A percentile compares a stretch with the other conserved stretches of the same genome.
phyloP scores from a whole-genome alignment of 2,329 filamentous ascomycete species.

The Beauveria bassiana region DNA sequence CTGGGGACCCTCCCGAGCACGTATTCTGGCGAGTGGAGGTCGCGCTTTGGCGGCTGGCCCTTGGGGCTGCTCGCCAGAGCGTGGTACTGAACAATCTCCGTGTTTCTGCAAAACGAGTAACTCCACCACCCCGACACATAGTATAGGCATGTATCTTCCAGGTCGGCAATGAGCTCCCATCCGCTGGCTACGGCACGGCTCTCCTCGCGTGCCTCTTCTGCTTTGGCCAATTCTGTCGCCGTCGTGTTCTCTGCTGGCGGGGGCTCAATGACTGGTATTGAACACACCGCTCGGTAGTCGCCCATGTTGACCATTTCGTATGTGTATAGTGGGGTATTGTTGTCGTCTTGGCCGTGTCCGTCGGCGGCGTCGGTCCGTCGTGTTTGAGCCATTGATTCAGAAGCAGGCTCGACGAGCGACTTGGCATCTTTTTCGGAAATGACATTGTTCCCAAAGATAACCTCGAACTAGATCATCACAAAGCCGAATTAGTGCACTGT shows the following conservation, averaged over 20 bases:
- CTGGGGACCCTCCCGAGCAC: conserved; percentile 55
- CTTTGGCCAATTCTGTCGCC: conserved; percentile 57
- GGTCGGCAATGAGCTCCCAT: conserved; percentile 69
- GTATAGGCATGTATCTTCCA: conserved; percentile 80
- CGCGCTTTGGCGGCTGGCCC: conserved; percentile 67
- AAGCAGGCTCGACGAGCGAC: conserved; percentile 39
- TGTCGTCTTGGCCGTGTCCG: conserved; percentile 22
- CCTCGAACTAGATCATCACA: conserved; percentile 56
- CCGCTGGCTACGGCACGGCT: conserved; percentile 68
- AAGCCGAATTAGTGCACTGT: neutral
- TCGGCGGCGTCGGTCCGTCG: conserved; percentile 28
- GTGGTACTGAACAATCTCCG: conserved; percentile 84
- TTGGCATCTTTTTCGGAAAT: conserved; percentile 65
- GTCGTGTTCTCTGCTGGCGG: conserved; percentile 53
- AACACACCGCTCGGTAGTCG: conserved; percentile 71
- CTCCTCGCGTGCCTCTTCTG: conserved; percentile 74
- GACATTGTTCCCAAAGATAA: conserved; percentile 66
- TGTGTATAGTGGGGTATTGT: conserved; percentile 25
- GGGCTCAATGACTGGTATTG: conserved; percentile 63
- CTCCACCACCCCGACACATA: conserved; percentile 87
- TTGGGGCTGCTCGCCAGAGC: conserved; percentile 61
- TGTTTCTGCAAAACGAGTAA: conserved; percentile 88
- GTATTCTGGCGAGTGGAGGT: conserved; percentile 68
- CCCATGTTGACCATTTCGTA: conserved; percentile 72
- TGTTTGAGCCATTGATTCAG: conserved; percentile 33